Evolutionary conservation across 306 rosid genomes (phyloP), one percentile per base, ranked within the genome.

Genomic region (Phaseolus lunatus): DNA sequence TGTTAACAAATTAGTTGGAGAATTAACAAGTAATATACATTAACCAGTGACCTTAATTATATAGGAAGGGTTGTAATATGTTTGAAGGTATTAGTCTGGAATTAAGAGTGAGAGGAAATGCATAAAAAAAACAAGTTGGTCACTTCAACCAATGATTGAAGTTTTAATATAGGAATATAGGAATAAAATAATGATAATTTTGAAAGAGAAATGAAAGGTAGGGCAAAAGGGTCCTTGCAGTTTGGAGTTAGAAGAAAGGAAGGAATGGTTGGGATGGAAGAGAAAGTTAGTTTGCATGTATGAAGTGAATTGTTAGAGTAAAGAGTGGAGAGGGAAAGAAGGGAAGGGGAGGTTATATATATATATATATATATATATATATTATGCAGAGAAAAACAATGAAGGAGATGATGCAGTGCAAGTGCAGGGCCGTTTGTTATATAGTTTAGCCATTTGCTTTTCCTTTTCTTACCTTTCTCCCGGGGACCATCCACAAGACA

Each of bases 401-500:
- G 47, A 67, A 71, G 80, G 84, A 12, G 79, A 26, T 81, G 80
- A 78, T 31, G 35, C 7, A 31, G 35, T 31, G 35, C 5, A 31
- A 7, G 35, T n/a, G 35, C 35, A 82, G 72, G 82, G 83, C 78
- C 53, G 78, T 68, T 49, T 76, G 71, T 54, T 58, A 73, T 52
- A 45, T 58, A 59, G 78, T 61, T 65, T 27, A 72, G 31, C 70
- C 26, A 27, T 62, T 78, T 72, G 48, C 68, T 65, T 74, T 79
- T 61, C 33, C 50, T 78, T 78, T 77, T 48, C 73, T 70, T 63
- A 29, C 47, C 37, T 33, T 35, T n/a, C 52, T 44, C 35, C 64
- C 58, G 82, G 96, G 96, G 92, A 90, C 96, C 87, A 84, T 84
- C 65, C 75, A 49, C 87, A 84, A 80, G 35, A 67, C 84, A 75